Evolutionary conservation across 2,329 filamentous ascomycete genomes (phyloP), one percentile per base, ranked within the genome.

Genomic region (Dactylellina leptospora): DNA sequence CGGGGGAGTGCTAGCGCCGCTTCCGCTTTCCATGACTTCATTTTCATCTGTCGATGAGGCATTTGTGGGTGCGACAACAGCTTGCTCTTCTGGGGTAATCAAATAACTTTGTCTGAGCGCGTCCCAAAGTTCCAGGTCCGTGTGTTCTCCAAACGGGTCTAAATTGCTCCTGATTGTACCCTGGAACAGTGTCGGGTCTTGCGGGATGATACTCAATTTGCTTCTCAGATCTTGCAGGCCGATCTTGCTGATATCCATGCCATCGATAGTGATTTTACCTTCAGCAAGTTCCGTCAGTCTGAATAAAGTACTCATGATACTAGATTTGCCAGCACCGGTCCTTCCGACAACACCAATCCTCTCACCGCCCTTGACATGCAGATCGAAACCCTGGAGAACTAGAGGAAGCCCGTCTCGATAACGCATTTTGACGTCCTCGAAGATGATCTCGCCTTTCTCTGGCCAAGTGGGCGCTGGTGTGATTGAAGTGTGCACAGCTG

Each of bases 251-350:
- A 93, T 93, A 78, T 90, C 84, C 11, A 89, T 77, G 0, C 87
- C 87, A 76, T 90, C 87, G 51, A 90, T 87, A 45, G 82, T 84
- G 76, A 90, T 89, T 71, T 82, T 83, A 1, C 87, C 87, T 0
- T 82, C 83, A 0, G 85, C 86, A 18, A 89, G 82, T 78, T 90
- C 88, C 3, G 89, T 86, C 0, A 93, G 84, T 2, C 91, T 87
- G 84, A 93, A 93, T 3, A 93, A 84, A 0, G 90, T 88, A 75
- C 86, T 88, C 89, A 93, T 92, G 80, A 93, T 92, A 62, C 88
- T 90, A 28, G 87, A 90, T 81, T 95, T 95, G 69, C 91, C 91
- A 0, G 90, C 91, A 16, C 91, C 91, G 0, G 91, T 95, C 5
- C 91, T 87, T 1, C 91, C 91, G 1, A 93, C 90, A 28, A 95